Percentiles rank a stretch among this genome's conserved stretches.
phyloP scores from a whole-genome alignment of 805 yeast species.

The Candida saitoana region DNA sequence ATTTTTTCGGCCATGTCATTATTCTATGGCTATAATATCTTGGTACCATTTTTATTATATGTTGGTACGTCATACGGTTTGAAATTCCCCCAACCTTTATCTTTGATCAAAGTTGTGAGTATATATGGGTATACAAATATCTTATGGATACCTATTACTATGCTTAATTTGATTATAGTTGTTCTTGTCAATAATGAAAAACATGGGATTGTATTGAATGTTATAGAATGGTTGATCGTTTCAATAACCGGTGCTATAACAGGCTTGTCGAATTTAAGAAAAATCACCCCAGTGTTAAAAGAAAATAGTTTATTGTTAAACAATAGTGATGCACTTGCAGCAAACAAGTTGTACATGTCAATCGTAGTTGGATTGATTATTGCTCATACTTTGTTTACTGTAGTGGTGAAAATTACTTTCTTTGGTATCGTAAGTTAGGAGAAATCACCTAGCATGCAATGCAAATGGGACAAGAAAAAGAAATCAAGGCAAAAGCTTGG shows the following conservation, averaged over 20 bases:
- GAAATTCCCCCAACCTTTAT: constrained; percentile 47
- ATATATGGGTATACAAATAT: constrained; percentile 82
- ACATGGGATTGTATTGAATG: constrained; percentile 37
- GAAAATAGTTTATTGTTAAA: constrained; percentile 30
- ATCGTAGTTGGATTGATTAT: constrained; percentile 40
- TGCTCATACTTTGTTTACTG: constrained; percentile 54
- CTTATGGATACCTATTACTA: constrained; percentile 81
- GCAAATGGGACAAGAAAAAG: no score
- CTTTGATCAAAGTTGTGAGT: constrained; percentile 60
- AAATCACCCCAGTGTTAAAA: constrained; percentile 36
- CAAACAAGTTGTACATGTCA: constrained; percentile 27
- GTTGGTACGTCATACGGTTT: constrained; percentile 48
- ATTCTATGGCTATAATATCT: constrained; percentile 71
- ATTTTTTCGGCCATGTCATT: constrained; percentile 66
- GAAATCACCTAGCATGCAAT: no score
- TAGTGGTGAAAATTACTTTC: constrained; percentile 63
- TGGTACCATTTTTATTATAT: constrained; percentile 58
- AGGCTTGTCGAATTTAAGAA: constrained; percentile 50
- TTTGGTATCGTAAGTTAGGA: constrained; percentile 37
- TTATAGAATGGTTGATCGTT: constrained; percentile 63
- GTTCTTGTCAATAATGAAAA: constrained; percentile 37
- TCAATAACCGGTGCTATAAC: constrained; percentile 57
- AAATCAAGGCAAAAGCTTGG: no score
- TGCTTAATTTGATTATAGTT: constrained; percentile 55
- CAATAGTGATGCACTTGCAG: constrained; percentile 27